Conservation (phyloP, 139 green algal genomes). For the Haematococcus lacustris region DNA sequence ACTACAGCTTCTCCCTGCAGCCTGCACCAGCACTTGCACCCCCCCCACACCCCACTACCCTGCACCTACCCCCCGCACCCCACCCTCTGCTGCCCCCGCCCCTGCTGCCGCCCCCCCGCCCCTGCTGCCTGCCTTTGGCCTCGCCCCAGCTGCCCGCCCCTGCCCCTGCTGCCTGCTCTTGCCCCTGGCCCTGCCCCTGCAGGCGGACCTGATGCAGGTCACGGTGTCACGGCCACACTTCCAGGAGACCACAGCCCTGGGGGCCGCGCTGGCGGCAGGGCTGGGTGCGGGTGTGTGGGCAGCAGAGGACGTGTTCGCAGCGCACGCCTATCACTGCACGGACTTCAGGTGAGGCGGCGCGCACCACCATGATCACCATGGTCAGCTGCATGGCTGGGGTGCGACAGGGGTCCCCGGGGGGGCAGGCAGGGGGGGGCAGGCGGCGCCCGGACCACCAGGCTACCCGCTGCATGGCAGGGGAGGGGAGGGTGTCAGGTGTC, state of each 20-base stretch:
- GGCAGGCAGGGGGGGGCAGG: neutral
- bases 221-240: conserved; percentile 71
- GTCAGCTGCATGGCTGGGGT: neutral
- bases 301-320: conserved; percentile 32
- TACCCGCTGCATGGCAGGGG: neutral
- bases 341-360: conserved; percentile 2
- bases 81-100: too few species aligned
- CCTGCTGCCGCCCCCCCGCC: too few species aligned
- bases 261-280: conserved; percentile 86
- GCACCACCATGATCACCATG: neutral
- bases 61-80: too few species aligned
- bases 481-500: neutral
- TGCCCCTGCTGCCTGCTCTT: too few species aligned
- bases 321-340: conserved; percentile 4
- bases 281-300: conserved; percentile 79
- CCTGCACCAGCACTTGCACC: too few species aligned
- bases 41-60: too few species aligned
- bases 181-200: neutral
- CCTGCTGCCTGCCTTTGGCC: too few species aligned
- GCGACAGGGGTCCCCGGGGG: neutral
- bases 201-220: conserved; percentile 70
- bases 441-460: neutral
- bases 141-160: too few species aligned
- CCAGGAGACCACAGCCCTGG: conserved; percentile 87
- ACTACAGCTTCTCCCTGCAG: too few species aligned